phyloP scores from a whole-genome alignment of 2,329 filamentous ascomycete genomes.

The Fusarium nisikadoi region DNA sequence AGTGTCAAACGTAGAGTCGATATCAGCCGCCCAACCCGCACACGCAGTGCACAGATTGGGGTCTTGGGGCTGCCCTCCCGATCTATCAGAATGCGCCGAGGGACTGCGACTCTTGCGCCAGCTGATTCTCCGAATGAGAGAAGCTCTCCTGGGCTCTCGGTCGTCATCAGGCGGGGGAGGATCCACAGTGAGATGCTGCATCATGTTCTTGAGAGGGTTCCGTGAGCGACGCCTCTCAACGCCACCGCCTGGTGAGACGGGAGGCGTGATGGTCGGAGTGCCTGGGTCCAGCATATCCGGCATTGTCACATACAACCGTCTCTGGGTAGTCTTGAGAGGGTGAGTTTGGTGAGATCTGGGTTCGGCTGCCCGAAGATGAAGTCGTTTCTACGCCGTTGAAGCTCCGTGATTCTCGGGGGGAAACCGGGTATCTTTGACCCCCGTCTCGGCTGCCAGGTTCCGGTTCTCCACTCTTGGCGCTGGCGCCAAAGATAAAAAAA shows the following conservation, averaged over 20 bases:
- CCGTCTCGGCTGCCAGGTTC: constrained; percentile 43
- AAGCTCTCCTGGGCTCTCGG: constrained; percentile 44
- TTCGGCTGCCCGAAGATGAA: constrained; percentile 5
- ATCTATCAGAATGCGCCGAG: constrained; percentile 49
- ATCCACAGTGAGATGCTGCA: constrained; percentile 52
- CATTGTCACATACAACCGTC: constrained; percentile 37
- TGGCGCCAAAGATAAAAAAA: constrained; percentile 15
- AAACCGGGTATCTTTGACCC: constrained; percentile 36
- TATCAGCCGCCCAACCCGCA: constrained; percentile 48
- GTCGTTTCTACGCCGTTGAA: constrained; percentile 30
- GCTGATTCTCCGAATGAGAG: constrained; percentile 51
- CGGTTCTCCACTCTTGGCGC: constrained; percentile 43
- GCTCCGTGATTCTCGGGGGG: constrained; percentile 41
- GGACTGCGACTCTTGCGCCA: constrained; percentile 51
- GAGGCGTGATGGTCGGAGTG: constrained; percentile 36
- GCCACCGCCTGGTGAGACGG: constrained; percentile 37
- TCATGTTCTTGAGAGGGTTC: constrained; percentile 52
- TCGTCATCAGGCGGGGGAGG: constrained; percentile 44
- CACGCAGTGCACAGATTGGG: constrained; percentile 47
- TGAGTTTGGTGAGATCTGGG: background rate
- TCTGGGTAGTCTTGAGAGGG: background rate
- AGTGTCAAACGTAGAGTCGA: constrained; percentile 48
- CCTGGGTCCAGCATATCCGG: constrained; percentile 45
- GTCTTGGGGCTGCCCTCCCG: constrained; percentile 43
- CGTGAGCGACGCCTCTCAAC: constrained; percentile 48